These are phyloP conservation scores for Durio zibethinus DNA, from an alignment of 345 rosid species.

Conservation along the genomic window DNA sequence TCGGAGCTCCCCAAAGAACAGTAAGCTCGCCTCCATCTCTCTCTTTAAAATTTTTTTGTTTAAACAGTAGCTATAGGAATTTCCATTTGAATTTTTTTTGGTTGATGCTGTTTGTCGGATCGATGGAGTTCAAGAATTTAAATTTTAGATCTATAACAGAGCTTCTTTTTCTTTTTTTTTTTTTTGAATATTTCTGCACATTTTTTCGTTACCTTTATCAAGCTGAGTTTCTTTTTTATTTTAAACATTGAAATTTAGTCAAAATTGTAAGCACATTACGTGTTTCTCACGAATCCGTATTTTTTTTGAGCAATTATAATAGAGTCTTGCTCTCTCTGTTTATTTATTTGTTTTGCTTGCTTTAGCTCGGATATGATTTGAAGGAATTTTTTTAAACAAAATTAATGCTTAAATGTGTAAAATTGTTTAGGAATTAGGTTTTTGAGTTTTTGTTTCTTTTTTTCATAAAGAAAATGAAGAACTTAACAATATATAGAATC, in stretches of 20 bases:
- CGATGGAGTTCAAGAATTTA: constrained; percentile 18
- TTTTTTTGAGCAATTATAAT: background rate
- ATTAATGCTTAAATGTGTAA: background rate
- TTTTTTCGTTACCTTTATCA: background rate
- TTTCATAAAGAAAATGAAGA: background rate
- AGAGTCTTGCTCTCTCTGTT: background rate
- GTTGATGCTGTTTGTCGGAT: no score
- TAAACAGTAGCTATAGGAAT: background rate
- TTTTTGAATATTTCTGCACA: no score
- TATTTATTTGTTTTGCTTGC: background rate
- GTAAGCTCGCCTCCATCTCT: constrained; percentile 31
- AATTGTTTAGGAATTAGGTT: background rate
- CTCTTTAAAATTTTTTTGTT: background rate
- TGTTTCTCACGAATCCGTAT: background rate
- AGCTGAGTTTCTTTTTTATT: background rate
- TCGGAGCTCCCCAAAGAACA: constrained; percentile 26
- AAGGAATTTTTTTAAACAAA: background rate
- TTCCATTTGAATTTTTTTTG: background rate
- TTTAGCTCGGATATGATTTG: background rate
- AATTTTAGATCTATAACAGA: constrained; percentile 35
- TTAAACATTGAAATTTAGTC: background rate
- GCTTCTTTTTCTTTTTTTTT: background rate
- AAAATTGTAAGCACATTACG: background rate
- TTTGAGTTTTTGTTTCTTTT: background rate
- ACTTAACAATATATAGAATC: background rate